Evolutionary conservation across 768 basidiomycete genomes (phyloP).

Genomic region (Leccinellum luteum): DNA sequence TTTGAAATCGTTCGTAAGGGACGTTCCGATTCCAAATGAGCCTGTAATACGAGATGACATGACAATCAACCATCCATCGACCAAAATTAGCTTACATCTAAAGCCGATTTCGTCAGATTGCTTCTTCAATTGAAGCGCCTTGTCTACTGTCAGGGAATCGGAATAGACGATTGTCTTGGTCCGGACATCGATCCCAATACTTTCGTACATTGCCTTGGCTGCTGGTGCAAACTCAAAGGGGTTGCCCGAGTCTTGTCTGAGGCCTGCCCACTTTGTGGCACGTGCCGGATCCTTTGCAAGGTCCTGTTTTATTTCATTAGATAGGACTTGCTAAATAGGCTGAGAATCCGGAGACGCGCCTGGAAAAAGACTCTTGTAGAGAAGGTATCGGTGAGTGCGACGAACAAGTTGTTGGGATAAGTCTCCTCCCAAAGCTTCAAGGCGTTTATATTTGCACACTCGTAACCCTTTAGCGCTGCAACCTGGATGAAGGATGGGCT

Average conservation of each 20-base stretch:
- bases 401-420: conserved; percentile 53
- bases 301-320: conserved; percentile 41
- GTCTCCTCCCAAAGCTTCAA: conserved; percentile 86
- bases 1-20: conserved; percentile 80
- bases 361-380: conserved; percentile 83
- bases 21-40: conserved; percentile 92
- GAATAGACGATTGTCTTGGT: conserved; percentile 81
- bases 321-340: background rate
- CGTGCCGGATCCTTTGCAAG: conserved; percentile 54
- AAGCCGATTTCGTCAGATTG: conserved; percentile 77
- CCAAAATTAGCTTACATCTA: conserved; percentile 38
- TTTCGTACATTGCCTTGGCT: conserved; percentile 69
- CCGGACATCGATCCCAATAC: conserved; percentile 62
- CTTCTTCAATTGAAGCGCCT: conserved; percentile 63
- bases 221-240: conserved; percentile 76
- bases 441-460: conserved; percentile 66
- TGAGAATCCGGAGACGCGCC: conserved; percentile 36
- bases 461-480: conserved; percentile 82
- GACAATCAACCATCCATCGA: background rate
- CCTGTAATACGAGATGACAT: conserved; percentile 40
- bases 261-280: conserved; percentile 70
- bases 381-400: conserved; percentile 95
- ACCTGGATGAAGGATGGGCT: conserved; percentile 43
- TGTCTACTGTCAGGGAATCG: conserved; percentile 72
- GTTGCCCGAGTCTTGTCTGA: conserved; percentile 94